phyloP scores from a whole-genome alignment of 75 land plant species.

The Gnetum montanum region DNA sequence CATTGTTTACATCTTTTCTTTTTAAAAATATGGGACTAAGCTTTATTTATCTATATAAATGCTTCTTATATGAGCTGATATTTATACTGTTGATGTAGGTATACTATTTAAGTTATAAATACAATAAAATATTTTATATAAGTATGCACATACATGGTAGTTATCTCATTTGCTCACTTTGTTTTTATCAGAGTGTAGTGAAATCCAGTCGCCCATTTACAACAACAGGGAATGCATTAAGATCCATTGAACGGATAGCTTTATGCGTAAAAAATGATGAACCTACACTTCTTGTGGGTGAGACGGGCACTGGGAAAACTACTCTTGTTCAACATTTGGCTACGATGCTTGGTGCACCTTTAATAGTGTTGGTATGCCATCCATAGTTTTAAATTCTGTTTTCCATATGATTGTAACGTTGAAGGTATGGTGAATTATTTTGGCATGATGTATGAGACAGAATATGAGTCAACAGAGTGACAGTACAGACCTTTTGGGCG shows the following conservation, averaged over 20 bases:
- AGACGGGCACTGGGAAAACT: slow-evolving; percentile 99
- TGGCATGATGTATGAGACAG: slow-evolving; percentile 21
- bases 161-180: too few species aligned
- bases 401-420: neutral
- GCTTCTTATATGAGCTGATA: slow-evolving; percentile 13
- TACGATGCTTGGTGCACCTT: slow-evolving; percentile 44
- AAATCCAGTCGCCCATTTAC: slow-evolving; percentile 74
- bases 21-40: too few species aligned
- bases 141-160: too few species aligned
- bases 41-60: too few species aligned
- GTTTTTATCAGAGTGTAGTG: too few species aligned
- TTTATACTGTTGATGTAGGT: slow-evolving; percentile 7
- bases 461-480: slow-evolving; percentile 97
- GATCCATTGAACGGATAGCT: slow-evolving; percentile 68
- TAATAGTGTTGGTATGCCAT: slow-evolving; percentile 76
- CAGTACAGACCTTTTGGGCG: slow-evolving; percentile 83
- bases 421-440: neutral
- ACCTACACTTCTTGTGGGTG: slow-evolving; percentile 95
- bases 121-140: too few species aligned
- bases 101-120: too few species aligned
- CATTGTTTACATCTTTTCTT: too few species aligned
- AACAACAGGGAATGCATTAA: slow-evolving; percentile 54
- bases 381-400: too few species aligned
- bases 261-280: slow-evolving; percentile 78
- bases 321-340: slow-evolving; percentile 93